Evolutionary conservation across 2,329 filamentous ascomycete genomes (phyloP).

Genomic region (Coniochaeta prunicola): DNA sequence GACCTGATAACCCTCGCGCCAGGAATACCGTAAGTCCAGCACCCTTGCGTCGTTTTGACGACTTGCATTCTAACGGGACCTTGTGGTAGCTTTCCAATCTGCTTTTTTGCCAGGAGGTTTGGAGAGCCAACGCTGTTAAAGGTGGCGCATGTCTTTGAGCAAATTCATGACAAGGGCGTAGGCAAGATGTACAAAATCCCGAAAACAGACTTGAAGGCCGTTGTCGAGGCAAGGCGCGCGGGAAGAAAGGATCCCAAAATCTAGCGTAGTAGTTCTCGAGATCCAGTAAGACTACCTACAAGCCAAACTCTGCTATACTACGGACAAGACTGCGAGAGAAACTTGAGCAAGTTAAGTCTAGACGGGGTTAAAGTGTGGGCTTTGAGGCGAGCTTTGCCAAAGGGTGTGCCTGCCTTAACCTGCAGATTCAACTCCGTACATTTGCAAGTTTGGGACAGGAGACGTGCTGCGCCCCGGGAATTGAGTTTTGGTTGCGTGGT

Average conservation of each 20-base stretch:
- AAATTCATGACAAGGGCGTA: slow-evolving; percentile 30
- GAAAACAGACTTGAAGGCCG: not conserved
- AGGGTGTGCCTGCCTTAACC: too few relatives aligned
- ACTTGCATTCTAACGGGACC: not conserved
- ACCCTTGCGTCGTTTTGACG: not conserved
- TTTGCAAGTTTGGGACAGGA: too few relatives aligned
- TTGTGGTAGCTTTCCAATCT: slow-evolving; percentile 23
- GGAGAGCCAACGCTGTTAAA: slow-evolving; percentile 54
- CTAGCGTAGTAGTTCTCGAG: not conserved
- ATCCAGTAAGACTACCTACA: too few relatives aligned
- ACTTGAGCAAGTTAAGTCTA: too few relatives aligned
- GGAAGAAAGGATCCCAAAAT: not conserved
- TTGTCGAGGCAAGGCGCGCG: not conserved
- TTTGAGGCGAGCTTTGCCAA: too few relatives aligned
- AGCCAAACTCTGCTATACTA: too few relatives aligned
- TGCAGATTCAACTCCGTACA: too few relatives aligned
- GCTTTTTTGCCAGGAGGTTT: slow-evolving; percentile 53
- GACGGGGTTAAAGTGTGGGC: too few relatives aligned
- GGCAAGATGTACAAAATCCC: not conserved
- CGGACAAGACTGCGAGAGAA: too few relatives aligned
- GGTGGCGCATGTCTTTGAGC: slow-evolving; percentile 62
- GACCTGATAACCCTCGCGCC: not conserved
- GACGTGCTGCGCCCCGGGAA: too few relatives aligned
- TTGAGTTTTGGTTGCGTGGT: too few relatives aligned
- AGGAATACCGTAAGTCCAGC: slow-evolving; percentile 33